These are phyloP conservation scores for Trebouxiophyceae sp. DNA, from an alignment of 163 green algal genomes.

Conservation along the genomic window DNA sequence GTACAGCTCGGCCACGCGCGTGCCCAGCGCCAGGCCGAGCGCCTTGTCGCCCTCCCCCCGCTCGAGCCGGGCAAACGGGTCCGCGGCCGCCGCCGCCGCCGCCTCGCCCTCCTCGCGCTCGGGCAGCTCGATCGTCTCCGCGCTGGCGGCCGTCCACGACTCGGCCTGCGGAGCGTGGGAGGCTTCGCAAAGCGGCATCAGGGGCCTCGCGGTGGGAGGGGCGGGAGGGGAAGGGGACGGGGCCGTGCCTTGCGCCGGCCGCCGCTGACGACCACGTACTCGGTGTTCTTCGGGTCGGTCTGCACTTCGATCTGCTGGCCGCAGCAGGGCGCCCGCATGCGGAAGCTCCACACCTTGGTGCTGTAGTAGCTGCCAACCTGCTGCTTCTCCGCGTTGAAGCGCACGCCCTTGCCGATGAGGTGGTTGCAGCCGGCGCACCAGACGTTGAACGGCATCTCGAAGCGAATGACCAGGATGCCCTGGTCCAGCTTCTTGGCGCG, in stretches of 20 bases:
- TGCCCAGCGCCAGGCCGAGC: conserved; percentile 10
- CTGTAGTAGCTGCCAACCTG: conserved; percentile 83
- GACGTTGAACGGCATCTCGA: conserved; percentile 95
- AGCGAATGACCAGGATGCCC: conserved; percentile 90
- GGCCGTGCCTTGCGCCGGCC: conserved; percentile 50
- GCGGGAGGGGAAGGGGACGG: no score
- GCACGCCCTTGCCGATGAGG: conserved; percentile 81
- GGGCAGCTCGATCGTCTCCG: conserved; percentile 55
- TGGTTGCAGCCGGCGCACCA: conserved; percentile 79
- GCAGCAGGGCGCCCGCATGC: conserved; percentile 74
- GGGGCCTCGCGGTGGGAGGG: no score
- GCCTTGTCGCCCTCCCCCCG: conserved; percentile 25
- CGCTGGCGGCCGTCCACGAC: conserved; percentile 47
- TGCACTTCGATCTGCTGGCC: conserved; percentile 75
- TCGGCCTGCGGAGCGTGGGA: conserved; percentile 50
- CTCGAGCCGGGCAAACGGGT: conserved; percentile 61
- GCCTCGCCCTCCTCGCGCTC: conserved; percentile 24
- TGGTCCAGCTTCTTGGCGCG: conserved; percentile 70
- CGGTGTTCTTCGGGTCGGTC: conserved; percentile 87
- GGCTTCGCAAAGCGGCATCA: no score
- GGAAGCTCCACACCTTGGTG: conserved; percentile 89
- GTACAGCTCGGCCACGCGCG: conserved; percentile 40
- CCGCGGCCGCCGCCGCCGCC: conserved; percentile 22
- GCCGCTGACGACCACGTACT: conserved; percentile 80
- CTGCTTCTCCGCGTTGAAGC: conserved; percentile 98